Conservation (phyloP, 495 filamentous ascomycete species). For the Penicillium paxilli region DNA sequence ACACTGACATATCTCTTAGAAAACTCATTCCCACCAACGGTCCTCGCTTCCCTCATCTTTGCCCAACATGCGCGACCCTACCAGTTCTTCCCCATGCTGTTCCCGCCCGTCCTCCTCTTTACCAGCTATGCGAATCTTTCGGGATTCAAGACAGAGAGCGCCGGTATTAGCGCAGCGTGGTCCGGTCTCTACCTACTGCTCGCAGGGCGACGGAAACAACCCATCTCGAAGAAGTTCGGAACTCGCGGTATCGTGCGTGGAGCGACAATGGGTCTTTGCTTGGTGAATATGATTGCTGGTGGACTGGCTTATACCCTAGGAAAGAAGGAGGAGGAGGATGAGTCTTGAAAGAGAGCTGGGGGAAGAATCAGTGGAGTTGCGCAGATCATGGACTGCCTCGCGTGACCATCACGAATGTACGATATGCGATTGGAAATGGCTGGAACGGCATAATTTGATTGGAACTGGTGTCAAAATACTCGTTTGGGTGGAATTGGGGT, state of each 20-base stretch:
- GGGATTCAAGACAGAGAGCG: conserved; percentile 76
- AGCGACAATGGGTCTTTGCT: conserved; percentile 67
- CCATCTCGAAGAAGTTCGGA: conserved; percentile 60
- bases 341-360: not conserved
- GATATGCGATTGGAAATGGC: conserved; percentile 11
- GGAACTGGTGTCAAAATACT: not conserved
- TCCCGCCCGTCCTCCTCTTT: conserved; percentile 84
- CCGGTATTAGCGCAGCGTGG: conserved; percentile 83
- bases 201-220: conserved; percentile 64
- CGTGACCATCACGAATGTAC: conserved; percentile 14
- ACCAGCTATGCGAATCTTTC: conserved; percentile 80
- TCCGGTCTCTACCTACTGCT: conserved; percentile 81
- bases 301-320: conserved; percentile 70
- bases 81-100: conserved; percentile 73
- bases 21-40: conserved; percentile 73
- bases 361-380: not conserved
- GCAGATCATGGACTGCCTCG: not conserved
- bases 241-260: conserved; percentile 70
- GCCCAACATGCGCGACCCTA: conserved; percentile 76
- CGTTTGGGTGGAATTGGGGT: not conserved
- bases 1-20: conserved; percentile 48
- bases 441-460: not conserved
- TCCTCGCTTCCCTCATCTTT: conserved; percentile 76
- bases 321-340: conserved; percentile 55
- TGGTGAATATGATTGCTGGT: conserved; percentile 68